Conservation (phyloP, 2,329 filamentous ascomycete species). For the Fusarium sp. region DNA sequence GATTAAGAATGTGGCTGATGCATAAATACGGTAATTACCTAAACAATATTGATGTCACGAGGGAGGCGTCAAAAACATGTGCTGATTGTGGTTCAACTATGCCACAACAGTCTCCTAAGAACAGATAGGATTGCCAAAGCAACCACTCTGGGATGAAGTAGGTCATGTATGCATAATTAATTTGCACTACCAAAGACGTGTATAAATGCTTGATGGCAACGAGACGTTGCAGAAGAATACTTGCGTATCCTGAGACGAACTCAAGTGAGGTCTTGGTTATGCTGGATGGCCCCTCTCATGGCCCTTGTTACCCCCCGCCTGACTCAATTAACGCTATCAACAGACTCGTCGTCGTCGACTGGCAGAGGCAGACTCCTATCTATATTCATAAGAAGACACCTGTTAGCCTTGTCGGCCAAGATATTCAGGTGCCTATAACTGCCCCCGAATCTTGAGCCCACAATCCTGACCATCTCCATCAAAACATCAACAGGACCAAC, state of each 20-base stretch:
- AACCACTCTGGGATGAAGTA: no score
- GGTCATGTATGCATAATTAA: no score
- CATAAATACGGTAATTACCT: neutral
- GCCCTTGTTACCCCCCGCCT: no score
- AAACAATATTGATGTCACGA: neutral
- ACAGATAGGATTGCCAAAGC: neutral
- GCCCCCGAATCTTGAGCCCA: neutral
- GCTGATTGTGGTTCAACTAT: neutral
- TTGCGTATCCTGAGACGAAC: no score
- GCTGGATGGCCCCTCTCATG: no score
- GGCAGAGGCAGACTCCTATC: neutral
- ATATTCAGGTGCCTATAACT: neutral
- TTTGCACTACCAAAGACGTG: no score
- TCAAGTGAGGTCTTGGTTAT: no score
- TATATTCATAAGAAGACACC: neutral
- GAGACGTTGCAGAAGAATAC: no score
- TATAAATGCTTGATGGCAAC: no score
- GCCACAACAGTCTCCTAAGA: neutral
- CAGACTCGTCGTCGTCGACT: neutral
- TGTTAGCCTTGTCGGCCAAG: neutral
- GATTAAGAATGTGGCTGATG: neutral
- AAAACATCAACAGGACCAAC: neutral
- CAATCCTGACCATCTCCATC: neutral
- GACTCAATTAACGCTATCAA: neutral
- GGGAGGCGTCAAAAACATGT: neutral